These are phyloP conservation scores for Phytophthora gonapodyides DNA, from an alignment of 352 stramenopile species.

Conservation along the genomic window DNA sequence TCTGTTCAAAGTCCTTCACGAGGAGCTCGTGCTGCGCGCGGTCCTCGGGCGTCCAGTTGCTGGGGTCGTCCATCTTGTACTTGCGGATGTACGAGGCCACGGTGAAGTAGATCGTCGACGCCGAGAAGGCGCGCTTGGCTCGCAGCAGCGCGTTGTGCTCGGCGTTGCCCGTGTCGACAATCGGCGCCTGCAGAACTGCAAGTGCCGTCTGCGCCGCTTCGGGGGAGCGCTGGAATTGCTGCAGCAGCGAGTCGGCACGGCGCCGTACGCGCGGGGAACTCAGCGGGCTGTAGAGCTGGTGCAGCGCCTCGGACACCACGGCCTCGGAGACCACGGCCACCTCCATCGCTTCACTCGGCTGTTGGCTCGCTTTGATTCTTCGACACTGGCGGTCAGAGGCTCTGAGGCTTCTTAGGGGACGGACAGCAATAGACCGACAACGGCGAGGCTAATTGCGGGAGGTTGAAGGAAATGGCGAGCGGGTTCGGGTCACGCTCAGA, in stretches of 20 bases:
- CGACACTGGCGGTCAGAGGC: conserved; percentile 7
- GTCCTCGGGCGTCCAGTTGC: conserved; percentile 56
- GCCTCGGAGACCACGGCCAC: conserved; percentile 38
- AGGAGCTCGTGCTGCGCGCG: conserved; percentile 54
- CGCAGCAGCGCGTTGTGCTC: conserved; percentile 40
- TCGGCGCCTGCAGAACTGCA: conserved; percentile 55
- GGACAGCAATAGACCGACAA: conserved; percentile 29
- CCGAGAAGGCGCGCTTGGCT: conserved; percentile 67
- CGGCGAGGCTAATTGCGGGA: conserved; percentile 3
- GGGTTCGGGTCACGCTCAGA: neutral
- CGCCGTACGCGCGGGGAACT: conserved; percentile 68
- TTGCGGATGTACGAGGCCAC: conserved; percentile 72
- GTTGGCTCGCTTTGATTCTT: conserved; percentile 15
- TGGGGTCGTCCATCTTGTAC: conserved; percentile 69
- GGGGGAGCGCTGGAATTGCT: conserved; percentile 77
- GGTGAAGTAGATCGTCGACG: conserved; percentile 73
- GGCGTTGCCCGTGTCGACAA: conserved; percentile 38
- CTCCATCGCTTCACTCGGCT: conserved; percentile 41
- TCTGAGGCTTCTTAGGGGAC: neutral
- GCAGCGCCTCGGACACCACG: conserved; percentile 60
- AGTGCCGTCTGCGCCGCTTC: conserved; percentile 63
- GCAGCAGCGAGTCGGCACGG: conserved; percentile 72
- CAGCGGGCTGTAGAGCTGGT: conserved; percentile 76
- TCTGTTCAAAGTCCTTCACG: conserved; percentile 59
- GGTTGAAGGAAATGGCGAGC: conserved; percentile 1